Evolutionary conservation across 2,329 filamentous ascomycete genomes (phyloP), one percentile per base, ranked within the genome.

Genomic region (Pseudocercospora fuligena): DNA sequence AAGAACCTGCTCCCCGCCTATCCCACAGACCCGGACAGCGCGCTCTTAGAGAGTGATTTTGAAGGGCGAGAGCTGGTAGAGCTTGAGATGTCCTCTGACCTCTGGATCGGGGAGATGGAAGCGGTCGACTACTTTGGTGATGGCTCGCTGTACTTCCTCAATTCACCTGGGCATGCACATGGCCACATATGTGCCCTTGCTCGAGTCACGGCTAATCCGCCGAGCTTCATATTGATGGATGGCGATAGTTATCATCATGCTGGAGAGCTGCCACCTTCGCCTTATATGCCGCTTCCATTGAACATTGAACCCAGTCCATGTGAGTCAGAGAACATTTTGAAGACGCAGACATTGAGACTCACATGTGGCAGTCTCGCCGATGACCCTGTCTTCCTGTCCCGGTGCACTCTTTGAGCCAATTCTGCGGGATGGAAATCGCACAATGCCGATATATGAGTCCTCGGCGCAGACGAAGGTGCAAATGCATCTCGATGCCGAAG

Each of bases 91-190:
- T 40, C 62, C 3, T 62, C 70, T 8, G 76, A 78, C 53, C 73
- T 79, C 56, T 68, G 60, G 21, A 80, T 84, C n/a, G 83, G 81
- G 2, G 69, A 75, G 6, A 84, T 84, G 70, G 67, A 76, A 14
- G 83, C 83, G 3, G 72, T 78, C 29, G 86, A 88, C 72, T 87
- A 82, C 71, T 88, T 87, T 64, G 81, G 81, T 1, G 86, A 88
- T 70, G 85, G 85, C 0, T 82, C 78, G 21, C 84, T 88, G 68
- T 87, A 86, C 72, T 78, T 88, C 4, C 77, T 88, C 29, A 77
- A 85, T 69, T 79, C 81, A 2, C 84, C 85, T 0, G 86, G 86
- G 1, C 85, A 87, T 70, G 79, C 83, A 0, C 73, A 83, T 3
- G 84, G 83, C 1, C 84, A 86, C 69, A 74, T 85, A 21, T 81